These are phyloP conservation scores for Sarocladiaceae sp. DNA, from an alignment of 2,329 filamentous ascomycete genomes.

Conservation along the genomic window DNA sequence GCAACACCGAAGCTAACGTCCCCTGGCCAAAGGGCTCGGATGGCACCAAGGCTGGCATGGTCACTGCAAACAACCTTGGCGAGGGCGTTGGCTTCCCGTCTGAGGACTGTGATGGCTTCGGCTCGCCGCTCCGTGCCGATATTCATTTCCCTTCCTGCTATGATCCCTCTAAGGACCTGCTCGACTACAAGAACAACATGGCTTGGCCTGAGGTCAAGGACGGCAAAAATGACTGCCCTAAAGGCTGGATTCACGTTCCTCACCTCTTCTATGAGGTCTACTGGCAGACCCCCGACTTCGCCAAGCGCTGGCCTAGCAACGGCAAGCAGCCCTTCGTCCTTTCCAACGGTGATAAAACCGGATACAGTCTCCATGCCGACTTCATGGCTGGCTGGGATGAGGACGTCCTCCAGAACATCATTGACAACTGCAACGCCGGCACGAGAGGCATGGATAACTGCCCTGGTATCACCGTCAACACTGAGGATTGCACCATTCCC, in stretches of 20 bases:
- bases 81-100: slow-evolving; percentile 63
- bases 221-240: slow-evolving; percentile 48
- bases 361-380: slow-evolving; percentile 65
- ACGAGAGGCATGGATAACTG: slow-evolving; percentile 57
- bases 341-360: slow-evolving; percentile 62
- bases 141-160: slow-evolving; percentile 71
- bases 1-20: slow-evolving; percentile 38
- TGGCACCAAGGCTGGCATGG: slow-evolving; percentile 48
- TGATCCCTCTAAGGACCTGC: slow-evolving; percentile 54
- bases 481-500: slow-evolving; percentile 43
- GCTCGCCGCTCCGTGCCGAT: slow-evolving; percentile 57
- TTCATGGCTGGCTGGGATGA: slow-evolving; percentile 70
- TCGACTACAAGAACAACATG: slow-evolving; percentile 60
- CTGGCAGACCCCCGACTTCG: slow-evolving; percentile 51
- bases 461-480: slow-evolving; percentile 50
- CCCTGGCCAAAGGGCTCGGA: slow-evolving; percentile 50
- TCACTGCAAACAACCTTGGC: slow-evolving; percentile 46
- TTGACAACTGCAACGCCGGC: slow-evolving; percentile 58
- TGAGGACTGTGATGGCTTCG: slow-evolving; percentile 57
- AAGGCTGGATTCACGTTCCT: slow-evolving; percentile 47
- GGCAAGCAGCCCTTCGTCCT: slow-evolving; percentile 61
- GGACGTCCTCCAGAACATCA: slow-evolving; percentile 56
- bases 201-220: slow-evolving; percentile 50
- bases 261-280: slow-evolving; percentile 55
- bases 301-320: slow-evolving; percentile 42